Conservation (phyloP, 1,284 basidiomycete genomes). For the Heterobasidion annosum region DNA sequence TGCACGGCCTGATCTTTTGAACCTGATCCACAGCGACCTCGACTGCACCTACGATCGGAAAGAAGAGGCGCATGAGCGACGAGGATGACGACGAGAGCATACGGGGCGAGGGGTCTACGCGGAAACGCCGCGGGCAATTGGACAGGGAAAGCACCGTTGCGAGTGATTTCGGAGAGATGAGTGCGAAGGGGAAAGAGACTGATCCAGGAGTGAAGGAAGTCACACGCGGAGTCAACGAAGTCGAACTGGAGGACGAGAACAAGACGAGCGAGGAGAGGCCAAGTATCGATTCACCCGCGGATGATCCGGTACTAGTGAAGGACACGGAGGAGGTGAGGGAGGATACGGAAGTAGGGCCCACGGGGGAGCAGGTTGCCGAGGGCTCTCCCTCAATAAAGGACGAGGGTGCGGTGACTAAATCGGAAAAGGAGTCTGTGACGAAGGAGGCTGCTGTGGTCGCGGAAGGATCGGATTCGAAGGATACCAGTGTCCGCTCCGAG, state of each 20-base stretch:
- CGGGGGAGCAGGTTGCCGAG: conserved; percentile 18
- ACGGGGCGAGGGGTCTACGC: conserved; percentile 35
- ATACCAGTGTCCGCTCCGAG: neutral
- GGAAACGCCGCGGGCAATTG: conserved; percentile 20
- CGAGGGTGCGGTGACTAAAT: neutral
- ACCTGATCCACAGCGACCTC: conserved; percentile 47
- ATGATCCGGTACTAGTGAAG: neutral
- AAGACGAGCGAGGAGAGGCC: neutral
- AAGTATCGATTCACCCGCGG: neutral
- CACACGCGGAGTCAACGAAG: conserved; percentile 32
- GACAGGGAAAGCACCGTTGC: conserved; percentile 8
- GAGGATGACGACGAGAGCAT: conserved; percentile 30
- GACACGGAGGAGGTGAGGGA: conserved; percentile 8
- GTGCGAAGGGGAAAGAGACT: conserved; percentile 13
- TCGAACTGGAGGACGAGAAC: conserved; percentile 12
- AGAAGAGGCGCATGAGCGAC: conserved; percentile 59
- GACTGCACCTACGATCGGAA: conserved; percentile 56
- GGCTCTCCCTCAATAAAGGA: conserved; percentile 2
- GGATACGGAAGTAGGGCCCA: conserved; percentile 20
- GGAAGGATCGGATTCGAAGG: neutral
- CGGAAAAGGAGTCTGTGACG: neutral
- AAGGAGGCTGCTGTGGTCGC: neutral
- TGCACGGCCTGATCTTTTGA: conserved; percentile 8
- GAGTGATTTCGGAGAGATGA: conserved; percentile 12
- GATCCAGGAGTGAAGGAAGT: conserved; percentile 10